phyloP scores from a whole-genome alignment of 2,329 filamentous ascomycete species.

The Talaromyces islandicus region DNA sequence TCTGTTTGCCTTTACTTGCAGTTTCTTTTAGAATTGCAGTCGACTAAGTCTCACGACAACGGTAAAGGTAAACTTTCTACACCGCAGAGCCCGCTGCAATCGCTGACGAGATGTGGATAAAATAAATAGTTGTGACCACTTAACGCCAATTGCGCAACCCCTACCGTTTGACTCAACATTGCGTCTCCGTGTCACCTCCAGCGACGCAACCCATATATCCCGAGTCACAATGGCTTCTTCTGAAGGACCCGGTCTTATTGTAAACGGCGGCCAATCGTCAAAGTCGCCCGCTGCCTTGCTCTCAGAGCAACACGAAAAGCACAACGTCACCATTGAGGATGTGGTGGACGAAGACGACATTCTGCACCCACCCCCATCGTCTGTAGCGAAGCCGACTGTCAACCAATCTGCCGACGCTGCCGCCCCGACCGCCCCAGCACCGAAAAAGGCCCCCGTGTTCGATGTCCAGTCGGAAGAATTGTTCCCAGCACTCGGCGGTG shows the following conservation, averaged over 20 bases:
- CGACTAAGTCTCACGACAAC: not conserved
- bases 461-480: conserved; percentile 85
- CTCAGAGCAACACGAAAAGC: conserved; percentile 49
- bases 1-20: not conserved
- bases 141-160: not conserved
- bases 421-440: conserved; percentile 27
- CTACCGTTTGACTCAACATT: not conserved
- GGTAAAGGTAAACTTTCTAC: not conserved
- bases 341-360: conserved; percentile 72
- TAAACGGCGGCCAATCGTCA: conserved; percentile 25
- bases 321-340: conserved; percentile 72
- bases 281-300: conserved; percentile 49
- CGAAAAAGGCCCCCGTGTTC: conserved; percentile 42
- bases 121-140: not conserved
- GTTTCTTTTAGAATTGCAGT: not conserved
- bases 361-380: conserved; percentile 49
- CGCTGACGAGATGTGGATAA: not conserved
- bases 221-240: conserved; percentile 27
- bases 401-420: conserved; percentile 6
- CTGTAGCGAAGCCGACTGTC: conserved; percentile 21
- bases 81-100: not conserved
- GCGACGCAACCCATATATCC: not conserved
- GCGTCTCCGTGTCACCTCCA: not conserved
- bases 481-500: conserved; percentile 83
- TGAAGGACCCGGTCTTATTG: conserved; percentile 22